Base-by-base conservation (phyloP, 2,329 filamentous ascomycete genomes). In the Whalleya microplaca region DNA sequence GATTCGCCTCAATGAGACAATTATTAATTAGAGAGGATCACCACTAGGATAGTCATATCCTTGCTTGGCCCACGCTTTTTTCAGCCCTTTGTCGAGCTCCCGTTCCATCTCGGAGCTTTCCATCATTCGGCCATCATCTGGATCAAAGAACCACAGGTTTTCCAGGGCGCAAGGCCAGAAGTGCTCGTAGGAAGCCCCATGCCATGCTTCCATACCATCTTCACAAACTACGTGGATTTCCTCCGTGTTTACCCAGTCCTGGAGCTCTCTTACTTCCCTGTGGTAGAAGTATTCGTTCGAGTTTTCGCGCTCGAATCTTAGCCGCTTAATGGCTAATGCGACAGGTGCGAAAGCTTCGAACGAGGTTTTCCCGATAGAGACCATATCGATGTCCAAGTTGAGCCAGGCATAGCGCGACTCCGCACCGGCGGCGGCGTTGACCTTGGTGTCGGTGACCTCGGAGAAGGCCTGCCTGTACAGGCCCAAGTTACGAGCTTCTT, bases 351-450 rank as follows among this genome's bases (percentile, higher is more conserved):
- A 59, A 23, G 12, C 21, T 2, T 3, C 27, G 41, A 61, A 32
- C 2, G 16, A 10, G 27, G 20, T 42, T 18, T 23, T 27, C 43
- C 62, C 60, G 43, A 64, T 61, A 6, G 57, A 59, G n/a, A 63
- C 23, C 43, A 63, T 55, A 18, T 64, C 62, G 32, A 63, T 59
- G 32, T 64, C 60, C 50, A 57, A 53, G 44, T 63, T 63, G 10
- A 64, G 45, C 62, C 60, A 64, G 41, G 63, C 52, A 23, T 64
- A 61, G 21, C 55, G 62, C 9, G 18, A 37, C 48, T 55, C 46
- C 3, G 14, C 48, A 8, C 37, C 48, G 29, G 48, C 57, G 21
- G 42, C 20, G 14, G 21, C 49, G 20, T 52, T 45, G 12, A 3
- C 32, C 40, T 46, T 18, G 21, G 47, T 51, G 9, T n/a, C 41